A percentile compares a stretch with the other conserved stretches of the same genome.
These are phyloP conservation scores for Alternaria sp. DNA, from an alignment of 2,329 filamentous ascomycete genomes.

Conservation along the genomic window DNA sequence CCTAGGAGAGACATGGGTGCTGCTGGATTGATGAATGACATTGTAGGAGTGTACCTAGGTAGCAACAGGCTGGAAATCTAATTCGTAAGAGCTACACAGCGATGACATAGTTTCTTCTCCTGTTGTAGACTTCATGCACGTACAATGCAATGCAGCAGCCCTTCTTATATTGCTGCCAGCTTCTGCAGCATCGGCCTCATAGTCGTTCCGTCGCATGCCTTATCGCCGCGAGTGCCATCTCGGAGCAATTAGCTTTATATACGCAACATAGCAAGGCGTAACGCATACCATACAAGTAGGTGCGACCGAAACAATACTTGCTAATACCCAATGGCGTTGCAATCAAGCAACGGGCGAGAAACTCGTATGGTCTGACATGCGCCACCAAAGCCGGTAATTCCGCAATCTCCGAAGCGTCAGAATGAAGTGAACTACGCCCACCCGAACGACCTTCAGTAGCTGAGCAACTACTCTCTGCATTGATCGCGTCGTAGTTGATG, in stretches of 20 bases:
- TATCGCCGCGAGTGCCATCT: neutral
- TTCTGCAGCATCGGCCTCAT: neutral
- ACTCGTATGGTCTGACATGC: neutral
- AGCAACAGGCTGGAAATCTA: neutral
- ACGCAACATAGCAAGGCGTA: neutral
- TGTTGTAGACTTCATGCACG: neutral
- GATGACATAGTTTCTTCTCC: neutral
- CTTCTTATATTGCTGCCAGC: neutral
- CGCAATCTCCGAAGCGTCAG: neutral
- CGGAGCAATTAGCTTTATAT: neutral
- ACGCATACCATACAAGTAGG: neutral
- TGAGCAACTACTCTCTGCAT: neutral
- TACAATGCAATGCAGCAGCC: neutral
- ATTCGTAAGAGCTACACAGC: neutral
- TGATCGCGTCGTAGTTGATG: neutral
- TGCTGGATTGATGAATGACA: slow-evolving; percentile 8
- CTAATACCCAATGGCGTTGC: neutral
- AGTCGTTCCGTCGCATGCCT: neutral
- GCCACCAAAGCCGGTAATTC: neutral
- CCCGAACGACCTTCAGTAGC: neutral
- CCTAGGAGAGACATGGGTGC: slow-evolving; percentile 60
- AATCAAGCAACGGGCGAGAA: neutral
- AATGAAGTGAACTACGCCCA: neutral
- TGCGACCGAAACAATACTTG: neutral
- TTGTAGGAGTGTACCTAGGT: neutral